Percentiles rank a stretch among this genome's conserved stretches.
phyloP scores from a whole-genome alignment of 2,329 filamentous ascomycete species.

The Trichoderma gracile region DNA sequence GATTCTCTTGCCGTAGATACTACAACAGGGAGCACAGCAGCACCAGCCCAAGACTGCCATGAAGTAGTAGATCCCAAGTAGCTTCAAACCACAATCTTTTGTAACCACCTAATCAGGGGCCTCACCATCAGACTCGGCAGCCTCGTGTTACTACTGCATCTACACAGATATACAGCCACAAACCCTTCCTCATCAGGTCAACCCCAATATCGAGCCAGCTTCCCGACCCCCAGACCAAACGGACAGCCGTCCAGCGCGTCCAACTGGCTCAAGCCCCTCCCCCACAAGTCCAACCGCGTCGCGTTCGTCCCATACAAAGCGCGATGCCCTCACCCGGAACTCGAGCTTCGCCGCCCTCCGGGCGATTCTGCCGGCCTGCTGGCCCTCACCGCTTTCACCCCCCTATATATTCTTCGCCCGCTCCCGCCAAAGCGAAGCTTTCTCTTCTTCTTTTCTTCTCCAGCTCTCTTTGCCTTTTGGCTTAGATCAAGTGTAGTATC shows the following conservation, averaged over 20 bases:
- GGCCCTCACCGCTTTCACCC: not conserved
- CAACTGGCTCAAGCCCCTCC: not conserved
- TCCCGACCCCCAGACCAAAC: not conserved
- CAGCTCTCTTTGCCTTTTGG: slow-evolving; percentile 57
- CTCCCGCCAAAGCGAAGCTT: slow-evolving; percentile 28
- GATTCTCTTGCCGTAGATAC: not conserved
- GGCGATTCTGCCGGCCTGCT: slow-evolving; percentile 10
- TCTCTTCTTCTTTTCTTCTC: slow-evolving; percentile 39
- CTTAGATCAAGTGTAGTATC: slow-evolving; percentile 96
- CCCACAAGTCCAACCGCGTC: not conserved
- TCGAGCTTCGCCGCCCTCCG: slow-evolving; percentile 11
- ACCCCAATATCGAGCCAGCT: no score
- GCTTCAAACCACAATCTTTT: not conserved
- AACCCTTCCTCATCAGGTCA: no score
- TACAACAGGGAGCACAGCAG: not conserved
- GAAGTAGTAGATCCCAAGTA: not conserved
- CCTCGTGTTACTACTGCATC: no score
- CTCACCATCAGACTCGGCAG: no score
- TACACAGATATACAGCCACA: no score
- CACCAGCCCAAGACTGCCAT: no score
- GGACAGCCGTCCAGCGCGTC: not conserved
- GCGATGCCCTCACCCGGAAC: slow-evolving; percentile 8
- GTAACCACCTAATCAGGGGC: no score
- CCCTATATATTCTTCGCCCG: slow-evolving; percentile 33
- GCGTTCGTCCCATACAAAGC: not conserved